Evolutionary conservation across 192 early-diverging fungal genomes (phyloP).

Genomic region (Backusella tarrabulga): DNA sequence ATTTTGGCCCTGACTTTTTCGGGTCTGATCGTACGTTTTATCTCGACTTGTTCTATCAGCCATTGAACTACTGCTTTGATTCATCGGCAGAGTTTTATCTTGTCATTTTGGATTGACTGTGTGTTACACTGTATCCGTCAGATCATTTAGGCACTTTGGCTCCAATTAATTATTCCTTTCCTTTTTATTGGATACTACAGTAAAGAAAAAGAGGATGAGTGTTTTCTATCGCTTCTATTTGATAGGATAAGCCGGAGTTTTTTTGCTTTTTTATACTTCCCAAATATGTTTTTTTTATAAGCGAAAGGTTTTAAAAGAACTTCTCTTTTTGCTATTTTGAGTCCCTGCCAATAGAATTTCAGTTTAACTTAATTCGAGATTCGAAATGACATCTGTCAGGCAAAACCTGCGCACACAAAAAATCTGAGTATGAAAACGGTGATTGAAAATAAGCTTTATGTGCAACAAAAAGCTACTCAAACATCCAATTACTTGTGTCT

Average conservation of each 20-base stretch:
- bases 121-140: background rate
- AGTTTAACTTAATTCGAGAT: background rate
- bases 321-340: background rate
- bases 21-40: background rate
- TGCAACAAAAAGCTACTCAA: background rate
- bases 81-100: background rate
- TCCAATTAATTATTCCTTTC: background rate
- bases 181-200: background rate
- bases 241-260: constrained; percentile 3
- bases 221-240: background rate
- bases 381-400: constrained; percentile 1
- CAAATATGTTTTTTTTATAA: background rate
- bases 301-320: constrained; percentile 1
- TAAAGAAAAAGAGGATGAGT: background rate
- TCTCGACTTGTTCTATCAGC: background rate
- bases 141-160: background rate
- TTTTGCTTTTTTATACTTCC: background rate
- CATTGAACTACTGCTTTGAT: background rate
- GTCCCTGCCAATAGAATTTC: background rate
- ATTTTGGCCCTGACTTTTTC: background rate
- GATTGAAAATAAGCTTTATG: background rate
- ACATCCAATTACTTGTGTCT: background rate
- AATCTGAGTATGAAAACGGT: background rate
- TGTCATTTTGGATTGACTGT: background rate
- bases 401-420: background rate